phyloP scores from a whole-genome alignment of 805 yeast species.

The Candida mattraensis region DNA sequence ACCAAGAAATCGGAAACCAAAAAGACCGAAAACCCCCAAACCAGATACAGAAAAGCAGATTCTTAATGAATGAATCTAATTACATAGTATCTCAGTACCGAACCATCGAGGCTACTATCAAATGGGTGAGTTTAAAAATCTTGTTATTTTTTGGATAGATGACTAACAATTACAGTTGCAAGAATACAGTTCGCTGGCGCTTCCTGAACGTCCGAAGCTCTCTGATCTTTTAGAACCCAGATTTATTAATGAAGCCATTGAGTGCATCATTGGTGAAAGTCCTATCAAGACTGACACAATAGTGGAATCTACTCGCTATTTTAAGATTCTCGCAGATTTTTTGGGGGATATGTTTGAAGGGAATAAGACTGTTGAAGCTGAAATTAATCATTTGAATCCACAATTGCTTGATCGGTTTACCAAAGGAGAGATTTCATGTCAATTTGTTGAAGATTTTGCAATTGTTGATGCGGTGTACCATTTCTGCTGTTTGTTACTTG shows the following conservation, averaged over 20 bases:
- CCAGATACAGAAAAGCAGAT: conserved; percentile 1
- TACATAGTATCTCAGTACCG: conserved; percentile 12
- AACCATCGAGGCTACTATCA: conserved; percentile 21
- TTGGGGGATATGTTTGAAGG: conserved; percentile 15
- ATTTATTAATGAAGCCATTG: conserved; percentile 19
- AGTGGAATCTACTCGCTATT: conserved; percentile 11
- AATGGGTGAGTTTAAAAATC: conserved; percentile 21
- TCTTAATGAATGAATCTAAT: background rate
- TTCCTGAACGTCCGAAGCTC: conserved; percentile 12
- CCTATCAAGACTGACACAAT: conserved; percentile 10
- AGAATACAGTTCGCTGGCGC: conserved; percentile 20
- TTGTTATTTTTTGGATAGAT: background rate
- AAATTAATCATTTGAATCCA: conserved; percentile 14
- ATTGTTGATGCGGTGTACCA: conserved; percentile 24
- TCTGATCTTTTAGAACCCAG: conserved; percentile 15
- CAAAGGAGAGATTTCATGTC: conserved; percentile 1
- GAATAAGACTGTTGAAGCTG: conserved; percentile 17
- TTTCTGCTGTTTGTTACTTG: conserved; percentile 25
- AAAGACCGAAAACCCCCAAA: conserved; percentile 1
- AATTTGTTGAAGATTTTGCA: conserved; percentile 11
- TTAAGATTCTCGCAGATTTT: conserved; percentile 8
- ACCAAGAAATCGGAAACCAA: conserved; percentile 1
- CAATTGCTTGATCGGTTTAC: conserved; percentile 10
- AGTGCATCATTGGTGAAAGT: conserved; percentile 21
- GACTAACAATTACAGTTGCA: conserved; percentile 13